Evolutionary conservation across 352 stramenopile genomes (phyloP), one percentile per base, ranked within the genome.

Genomic region (Globisporangium echinulatum): DNA sequence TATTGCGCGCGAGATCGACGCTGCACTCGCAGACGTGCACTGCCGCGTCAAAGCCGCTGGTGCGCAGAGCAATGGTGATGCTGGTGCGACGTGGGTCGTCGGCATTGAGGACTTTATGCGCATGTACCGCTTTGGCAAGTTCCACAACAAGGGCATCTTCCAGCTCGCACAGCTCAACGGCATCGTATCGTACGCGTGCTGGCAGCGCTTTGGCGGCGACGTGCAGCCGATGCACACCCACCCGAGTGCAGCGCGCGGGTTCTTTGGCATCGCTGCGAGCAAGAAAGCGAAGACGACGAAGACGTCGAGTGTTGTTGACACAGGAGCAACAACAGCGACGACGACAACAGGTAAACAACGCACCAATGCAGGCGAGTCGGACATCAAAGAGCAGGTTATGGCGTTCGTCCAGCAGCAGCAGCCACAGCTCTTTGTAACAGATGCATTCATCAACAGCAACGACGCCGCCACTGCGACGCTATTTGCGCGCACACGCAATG

Each of bases 91-190:
- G 50, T 94, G 85, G 85, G 54, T 69, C 53, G 82, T 94, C 44
- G 85, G 85, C 54, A 87, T 94, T 54, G 85, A 94, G 69, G 85
- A 88, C 44, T 94, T 93, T 59, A 82, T 94, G 75, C 77, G 83
- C 53, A 88, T 87, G 75, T 94, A 88, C 67, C 71, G 75, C 57
- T 77, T 79, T 15, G 85, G 85, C 0, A 62, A 68, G 40, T 89
- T 88, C 67, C 79, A 94, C 71, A 92, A 87, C 63, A 84, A 86
- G 56, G 85, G 85, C 49, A 80, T 94, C 38, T 91, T 94, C 67
- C 85, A 94, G 61, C 67, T 94, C 39, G 85, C 83, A 37, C 85
- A 94, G 63, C 80, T 94, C 55, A 94, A 94, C 49, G 85, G 81
- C 47, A 87, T 92, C 54, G 83, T 92, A 47, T 92, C 81, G 47